Conservation (phyloP, 305 asterid species). For the Rubia occidens region DNA sequence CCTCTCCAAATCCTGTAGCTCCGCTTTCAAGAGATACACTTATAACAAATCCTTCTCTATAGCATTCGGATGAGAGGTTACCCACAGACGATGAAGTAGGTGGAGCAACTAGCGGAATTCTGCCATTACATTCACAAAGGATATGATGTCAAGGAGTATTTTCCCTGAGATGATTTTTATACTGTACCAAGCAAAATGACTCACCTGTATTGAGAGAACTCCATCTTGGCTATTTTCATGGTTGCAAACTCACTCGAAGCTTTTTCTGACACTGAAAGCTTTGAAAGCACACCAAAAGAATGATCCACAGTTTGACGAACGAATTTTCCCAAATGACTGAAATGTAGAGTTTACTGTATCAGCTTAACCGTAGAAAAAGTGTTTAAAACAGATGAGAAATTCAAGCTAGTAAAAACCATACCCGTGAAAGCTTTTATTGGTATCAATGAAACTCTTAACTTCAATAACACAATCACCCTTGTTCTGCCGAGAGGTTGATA, state of each 20-base stretch:
- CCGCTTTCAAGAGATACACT: constrained; percentile 73
- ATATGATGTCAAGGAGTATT: not conserved
- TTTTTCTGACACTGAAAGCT: constrained; percentile 35
- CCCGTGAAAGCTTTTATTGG: constrained; percentile 72
- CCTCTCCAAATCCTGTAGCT: constrained; percentile 86
- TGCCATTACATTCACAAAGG: constrained; percentile 27
- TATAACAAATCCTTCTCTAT: constrained; percentile 84
- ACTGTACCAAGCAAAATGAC: constrained; percentile 20
- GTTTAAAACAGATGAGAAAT: not conserved
- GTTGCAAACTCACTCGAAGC: constrained; percentile 28
- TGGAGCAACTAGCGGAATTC: constrained; percentile 78
- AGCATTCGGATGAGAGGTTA: constrained; percentile 29
- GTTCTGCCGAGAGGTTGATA: constrained; percentile 58
- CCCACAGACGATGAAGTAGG: constrained; percentile 64
- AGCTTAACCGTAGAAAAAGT: constrained; percentile 11
- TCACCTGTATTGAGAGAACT: constrained; percentile 66
- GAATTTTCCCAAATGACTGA: constrained; percentile 63
- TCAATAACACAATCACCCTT: constrained; percentile 71
- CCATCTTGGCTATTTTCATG: constrained; percentile 50
- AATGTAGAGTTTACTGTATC: constrained; percentile 21
- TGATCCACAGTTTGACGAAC: constrained; percentile 58
- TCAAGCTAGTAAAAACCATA: constrained; percentile 16
- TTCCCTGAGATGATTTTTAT: not conserved
- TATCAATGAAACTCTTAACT: constrained; percentile 81
- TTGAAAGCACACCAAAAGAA: constrained; percentile 49